A percentile compares a stretch with the other conserved stretches of the same genome.
Conservation (phyloP, 768 basidiomycete genomes). For the Lactarius deliciosus region DNA sequence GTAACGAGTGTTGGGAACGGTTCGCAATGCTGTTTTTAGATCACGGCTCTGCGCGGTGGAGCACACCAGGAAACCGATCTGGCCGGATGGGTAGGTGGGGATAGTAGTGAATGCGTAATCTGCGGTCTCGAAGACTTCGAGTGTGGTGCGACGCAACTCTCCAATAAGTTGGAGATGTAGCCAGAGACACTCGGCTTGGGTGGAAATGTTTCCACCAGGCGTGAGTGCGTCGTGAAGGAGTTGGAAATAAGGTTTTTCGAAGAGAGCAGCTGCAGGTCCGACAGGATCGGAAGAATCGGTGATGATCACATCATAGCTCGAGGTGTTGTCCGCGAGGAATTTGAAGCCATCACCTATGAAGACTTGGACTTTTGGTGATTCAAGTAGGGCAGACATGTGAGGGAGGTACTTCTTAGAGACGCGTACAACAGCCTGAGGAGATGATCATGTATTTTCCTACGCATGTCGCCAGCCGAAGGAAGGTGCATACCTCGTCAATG, state of each 20-base stretch:
- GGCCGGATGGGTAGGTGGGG: conserved; percentile 97
- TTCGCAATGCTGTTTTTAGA: conserved; percentile 69
- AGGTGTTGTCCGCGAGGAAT: conserved; percentile 85
- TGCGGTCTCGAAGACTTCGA: conserved; percentile 71
- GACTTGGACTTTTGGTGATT: conserved; percentile 78
- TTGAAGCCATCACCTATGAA: conserved; percentile 95
- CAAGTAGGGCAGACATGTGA: conserved; percentile 85
- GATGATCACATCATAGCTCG: conserved; percentile 95
- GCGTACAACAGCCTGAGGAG: conserved; percentile 78
- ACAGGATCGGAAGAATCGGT: conserved; percentile 99
- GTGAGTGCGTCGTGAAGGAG: conserved; percentile 87
- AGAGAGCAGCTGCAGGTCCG: conserved; percentile 90
- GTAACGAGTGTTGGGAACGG: conserved; percentile 72
- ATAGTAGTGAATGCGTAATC: conserved; percentile 97
- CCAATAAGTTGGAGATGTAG: conserved; percentile 86
- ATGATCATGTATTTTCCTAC: conserved; percentile 1
- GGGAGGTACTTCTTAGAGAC: conserved; percentile 93
- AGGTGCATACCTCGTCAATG: conserved; percentile 79
- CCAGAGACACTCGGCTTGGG: conserved; percentile 96
- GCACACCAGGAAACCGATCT: conserved; percentile 92
- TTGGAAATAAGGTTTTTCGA: conserved; percentile 97
- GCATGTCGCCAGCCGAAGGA: not conserved
- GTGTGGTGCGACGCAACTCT: conserved; percentile 66
- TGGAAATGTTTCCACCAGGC: conserved; percentile 90
- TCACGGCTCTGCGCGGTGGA: conserved; percentile 72